Evolutionary conservation across 176 grass and related monocot species (phyloP).

Genomic region (Alloteropsis semialata): DNA sequence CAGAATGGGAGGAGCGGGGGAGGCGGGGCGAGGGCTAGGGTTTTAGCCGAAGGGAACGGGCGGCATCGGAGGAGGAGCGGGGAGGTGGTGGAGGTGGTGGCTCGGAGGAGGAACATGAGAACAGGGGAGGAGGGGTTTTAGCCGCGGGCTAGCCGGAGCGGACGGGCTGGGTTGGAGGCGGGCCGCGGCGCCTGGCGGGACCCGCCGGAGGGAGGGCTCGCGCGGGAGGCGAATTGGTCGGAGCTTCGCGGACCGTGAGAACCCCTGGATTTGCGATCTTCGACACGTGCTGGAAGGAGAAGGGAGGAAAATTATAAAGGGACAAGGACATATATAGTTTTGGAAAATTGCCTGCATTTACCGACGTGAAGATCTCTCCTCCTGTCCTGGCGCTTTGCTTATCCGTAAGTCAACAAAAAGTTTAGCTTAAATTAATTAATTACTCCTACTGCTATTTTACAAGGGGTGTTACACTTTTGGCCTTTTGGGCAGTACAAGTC

Average conservation of each 20-base stretch:
- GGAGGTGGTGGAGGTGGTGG: constrained; percentile 21
- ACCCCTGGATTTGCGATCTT: not conserved
- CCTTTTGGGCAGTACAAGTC: too few relatives aligned
- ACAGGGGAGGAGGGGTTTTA: constrained; percentile 36
- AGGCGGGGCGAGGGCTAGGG: constrained; percentile 31
- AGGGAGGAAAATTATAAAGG: not conserved
- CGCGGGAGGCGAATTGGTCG: constrained; percentile 19
- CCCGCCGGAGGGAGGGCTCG: not conserved
- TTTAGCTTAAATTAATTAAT: too few relatives aligned
- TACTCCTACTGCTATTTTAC: too few relatives aligned
- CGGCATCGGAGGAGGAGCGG: constrained; percentile 42
- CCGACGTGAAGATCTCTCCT: too few relatives aligned
- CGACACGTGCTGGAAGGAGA: not conserved
- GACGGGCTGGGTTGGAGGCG: not conserved
- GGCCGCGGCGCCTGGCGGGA: constrained; percentile 8
- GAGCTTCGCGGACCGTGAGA: not conserved
- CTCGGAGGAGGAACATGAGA: constrained; percentile 51
- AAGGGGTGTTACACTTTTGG: too few relatives aligned
- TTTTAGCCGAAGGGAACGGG: constrained; percentile 43
- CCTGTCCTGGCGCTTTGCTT: too few relatives aligned
- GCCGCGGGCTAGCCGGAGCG: constrained; percentile 7
- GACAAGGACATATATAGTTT: too few relatives aligned
- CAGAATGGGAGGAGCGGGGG: not conserved
- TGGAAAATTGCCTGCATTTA: too few relatives aligned
- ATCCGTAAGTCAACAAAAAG: too few relatives aligned